Evolutionary conservation across 129 eudicot species (phyloP).

Genomic region (Oenanthe sinensis): DNA sequence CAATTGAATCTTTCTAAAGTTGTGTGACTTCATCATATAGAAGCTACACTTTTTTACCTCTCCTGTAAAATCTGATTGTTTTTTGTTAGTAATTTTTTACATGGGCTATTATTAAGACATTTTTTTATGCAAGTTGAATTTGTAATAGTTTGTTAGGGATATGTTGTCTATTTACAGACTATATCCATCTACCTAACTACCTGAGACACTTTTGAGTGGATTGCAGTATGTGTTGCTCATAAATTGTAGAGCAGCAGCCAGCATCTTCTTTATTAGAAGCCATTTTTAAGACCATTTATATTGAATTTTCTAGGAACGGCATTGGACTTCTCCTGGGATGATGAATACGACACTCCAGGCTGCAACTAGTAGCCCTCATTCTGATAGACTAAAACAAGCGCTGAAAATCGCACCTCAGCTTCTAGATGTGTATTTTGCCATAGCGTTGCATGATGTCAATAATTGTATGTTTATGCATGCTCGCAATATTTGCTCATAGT

Average conservation of each 20-base stretch:
- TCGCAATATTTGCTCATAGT: conserved; percentile 12
- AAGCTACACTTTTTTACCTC: background rate
- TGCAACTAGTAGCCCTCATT: conserved; percentile 39
- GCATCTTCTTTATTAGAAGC: background rate
- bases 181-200: background rate
- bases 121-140: background rate
- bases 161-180: background rate
- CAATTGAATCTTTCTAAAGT: background rate
- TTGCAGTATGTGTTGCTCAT: background rate
- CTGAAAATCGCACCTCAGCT: conserved; percentile 68
- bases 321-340: conserved; percentile 87
- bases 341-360: conserved; percentile 80
- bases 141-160: background rate
- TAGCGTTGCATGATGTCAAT: conserved; percentile 67
- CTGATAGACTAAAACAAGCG: conserved; percentile 77
- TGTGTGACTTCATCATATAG: background rate
- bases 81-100: background rate
- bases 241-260: background rate
- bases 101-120: background rate
- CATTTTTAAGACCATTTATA: background rate
- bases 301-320: conserved; percentile 72
- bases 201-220: background rate
- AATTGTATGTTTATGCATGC: conserved; percentile 41
- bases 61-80: background rate
- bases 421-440: conserved; percentile 78